phyloP scores from a whole-genome alignment of 345 rosid genomes.

The Eucalyptus marginata region DNA sequence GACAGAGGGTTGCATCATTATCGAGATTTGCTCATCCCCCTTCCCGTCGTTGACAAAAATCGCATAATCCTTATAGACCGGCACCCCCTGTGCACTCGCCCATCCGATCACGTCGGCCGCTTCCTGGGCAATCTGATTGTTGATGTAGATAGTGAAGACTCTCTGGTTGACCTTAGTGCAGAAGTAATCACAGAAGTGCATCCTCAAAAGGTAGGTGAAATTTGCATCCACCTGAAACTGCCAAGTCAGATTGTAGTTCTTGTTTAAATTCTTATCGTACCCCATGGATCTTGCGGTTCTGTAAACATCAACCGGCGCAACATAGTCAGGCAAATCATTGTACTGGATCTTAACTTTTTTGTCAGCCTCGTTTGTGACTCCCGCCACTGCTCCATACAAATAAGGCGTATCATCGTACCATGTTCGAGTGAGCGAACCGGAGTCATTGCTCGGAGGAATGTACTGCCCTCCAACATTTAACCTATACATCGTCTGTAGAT shows the following conservation, averaged over 20 bases:
- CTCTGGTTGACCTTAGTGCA: conserved; percentile 36
- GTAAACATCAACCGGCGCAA: conserved; percentile 56
- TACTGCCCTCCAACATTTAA: conserved; percentile 63
- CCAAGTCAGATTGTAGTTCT: conserved; percentile 63
- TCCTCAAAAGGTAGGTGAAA: conserved; percentile 54
- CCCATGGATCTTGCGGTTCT: conserved; percentile 57
- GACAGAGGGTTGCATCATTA: conserved; percentile 45
- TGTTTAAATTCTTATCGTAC: conserved; percentile 7
- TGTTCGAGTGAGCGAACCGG: conserved; percentile 35
- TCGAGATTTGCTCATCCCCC: conserved; percentile 30
- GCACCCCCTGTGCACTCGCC: conserved; percentile 30
- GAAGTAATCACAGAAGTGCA: conserved; percentile 69
- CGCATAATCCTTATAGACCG: conserved; percentile 48
- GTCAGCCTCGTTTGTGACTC: conserved; percentile 11
- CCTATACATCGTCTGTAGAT: conserved; percentile 55
- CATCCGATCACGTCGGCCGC: conserved; percentile 56
- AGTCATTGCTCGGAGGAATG: conserved; percentile 43
- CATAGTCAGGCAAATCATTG: conserved; percentile 13
- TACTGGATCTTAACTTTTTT: conserved; percentile 15
- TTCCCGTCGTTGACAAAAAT: conserved; percentile 15
- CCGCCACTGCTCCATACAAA: conserved; percentile 32
- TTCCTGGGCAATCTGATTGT: conserved; percentile 41
- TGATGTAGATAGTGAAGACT: conserved; percentile 55
- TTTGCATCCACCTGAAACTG: conserved; percentile 52
- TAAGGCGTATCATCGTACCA: conserved; percentile 74